These are phyloP conservation scores for Rhodotorula sp. DNA, from an alignment of 1,284 basidiomycete species.

Conservation along the genomic window DNA sequence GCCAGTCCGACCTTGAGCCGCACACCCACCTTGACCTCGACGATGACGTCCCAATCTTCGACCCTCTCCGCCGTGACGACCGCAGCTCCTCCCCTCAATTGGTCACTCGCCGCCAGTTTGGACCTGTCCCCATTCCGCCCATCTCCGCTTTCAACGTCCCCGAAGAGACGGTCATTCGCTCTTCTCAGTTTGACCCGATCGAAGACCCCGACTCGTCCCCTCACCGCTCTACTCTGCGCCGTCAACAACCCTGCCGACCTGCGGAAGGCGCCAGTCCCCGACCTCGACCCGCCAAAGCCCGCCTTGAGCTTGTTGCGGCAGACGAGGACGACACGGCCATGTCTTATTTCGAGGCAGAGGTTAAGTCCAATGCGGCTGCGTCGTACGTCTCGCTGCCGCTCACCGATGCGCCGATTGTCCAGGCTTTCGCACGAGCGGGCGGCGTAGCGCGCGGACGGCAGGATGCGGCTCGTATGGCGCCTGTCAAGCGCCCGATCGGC, in stretches of 20 bases:
- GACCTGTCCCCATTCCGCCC: slow-evolving; percentile 11
- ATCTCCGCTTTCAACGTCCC: slow-evolving; percentile 7
- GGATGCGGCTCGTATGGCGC: too few species aligned
- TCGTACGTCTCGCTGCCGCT: slow-evolving; percentile 13
- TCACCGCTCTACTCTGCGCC: neutral
- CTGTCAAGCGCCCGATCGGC: neutral
- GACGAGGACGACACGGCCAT: neutral
- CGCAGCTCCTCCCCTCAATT: neutral
- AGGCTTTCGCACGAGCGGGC: neutral
- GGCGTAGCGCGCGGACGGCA: neutral
- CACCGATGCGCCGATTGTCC: neutral
- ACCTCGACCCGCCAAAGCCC: neutral
- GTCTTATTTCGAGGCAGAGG: slow-evolving; percentile 12
- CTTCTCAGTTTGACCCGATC: slow-evolving; percentile 30
- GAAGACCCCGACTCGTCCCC: slow-evolving; percentile 36
- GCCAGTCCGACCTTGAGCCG: slow-evolving; percentile 14
- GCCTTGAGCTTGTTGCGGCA: slow-evolving; percentile 17
- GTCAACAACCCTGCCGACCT: neutral
- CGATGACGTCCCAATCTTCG: slow-evolving; percentile 19
- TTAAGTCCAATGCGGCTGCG: neutral
- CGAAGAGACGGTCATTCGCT: neutral
- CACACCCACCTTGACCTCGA: neutral
- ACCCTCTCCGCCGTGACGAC: neutral
- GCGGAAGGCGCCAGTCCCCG: neutral
- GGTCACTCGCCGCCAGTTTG: neutral